phyloP scores from a whole-genome alignment of 31 red algal genomes.

The Endocladia muricata region DNA sequence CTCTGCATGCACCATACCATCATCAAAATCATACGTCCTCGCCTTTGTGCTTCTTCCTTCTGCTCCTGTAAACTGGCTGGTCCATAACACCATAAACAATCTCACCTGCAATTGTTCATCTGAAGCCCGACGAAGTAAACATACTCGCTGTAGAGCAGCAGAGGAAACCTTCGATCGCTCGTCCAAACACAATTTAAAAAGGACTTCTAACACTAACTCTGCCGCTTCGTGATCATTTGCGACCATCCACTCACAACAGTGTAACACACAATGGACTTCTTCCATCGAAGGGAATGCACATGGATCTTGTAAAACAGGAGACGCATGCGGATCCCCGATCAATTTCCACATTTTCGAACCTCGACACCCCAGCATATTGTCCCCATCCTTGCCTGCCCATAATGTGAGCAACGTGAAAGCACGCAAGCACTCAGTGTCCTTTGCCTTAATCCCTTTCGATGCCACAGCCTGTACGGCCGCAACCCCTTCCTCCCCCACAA shows the following conservation, averaged over 20 bases:
- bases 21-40: conserved; percentile 40
- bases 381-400: neutral
- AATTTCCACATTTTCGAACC: neutral
- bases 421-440: conserved; percentile 33
- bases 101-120: neutral
- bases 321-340: conserved; percentile 5
- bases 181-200: conserved; percentile 44
- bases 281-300: conserved; percentile 9
- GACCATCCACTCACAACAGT: conserved; percentile 54
- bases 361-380: neutral
- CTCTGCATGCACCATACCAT: conserved; percentile 30
- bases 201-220: conserved; percentile 14
- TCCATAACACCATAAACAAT: conserved; percentile 54
- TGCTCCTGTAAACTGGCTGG: conserved; percentile 38
- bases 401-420: conserved; percentile 17
- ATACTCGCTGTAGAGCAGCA: conserved; percentile 6
- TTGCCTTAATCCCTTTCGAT: conserved; percentile 1
- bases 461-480: neutral
- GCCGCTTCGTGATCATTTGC: conserved; percentile 5
- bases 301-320: conserved; percentile 30
- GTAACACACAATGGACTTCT: conserved; percentile 32
- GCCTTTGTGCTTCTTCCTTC: conserved; percentile 7
- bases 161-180: conserved; percentile 21
- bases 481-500: neutral
- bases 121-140: conserved; percentile 10